Evolutionary conservation across 192 early-diverging fungal species (phyloP).

Genomic region (Gaertneriomyces semiglobifer): DNA sequence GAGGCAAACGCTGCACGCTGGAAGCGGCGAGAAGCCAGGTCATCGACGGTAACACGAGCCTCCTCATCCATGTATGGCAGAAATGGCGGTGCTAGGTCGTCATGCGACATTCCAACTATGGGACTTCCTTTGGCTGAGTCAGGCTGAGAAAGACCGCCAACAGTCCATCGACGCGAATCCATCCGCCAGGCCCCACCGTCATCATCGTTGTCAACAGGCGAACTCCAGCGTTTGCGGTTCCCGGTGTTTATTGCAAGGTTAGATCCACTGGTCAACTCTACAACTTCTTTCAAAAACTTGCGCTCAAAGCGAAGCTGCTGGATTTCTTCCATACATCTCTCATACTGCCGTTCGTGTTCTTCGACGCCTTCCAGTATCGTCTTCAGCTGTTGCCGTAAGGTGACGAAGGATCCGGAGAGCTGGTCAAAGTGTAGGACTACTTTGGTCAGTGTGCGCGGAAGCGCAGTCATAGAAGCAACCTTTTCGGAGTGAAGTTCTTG

Average conservation of each 20-base stretch:
- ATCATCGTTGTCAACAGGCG: constrained; percentile 2
- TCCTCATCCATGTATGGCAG: constrained; percentile 5
- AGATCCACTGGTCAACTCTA: neutral
- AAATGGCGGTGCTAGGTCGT: neutral
- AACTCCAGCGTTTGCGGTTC: constrained; percentile 5
- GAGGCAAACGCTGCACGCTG: constrained; percentile 8
- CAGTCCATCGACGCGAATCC: constrained; percentile 1
- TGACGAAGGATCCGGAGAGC: neutral
- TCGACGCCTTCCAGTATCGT: constrained; percentile 4
- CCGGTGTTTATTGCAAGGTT: neutral
- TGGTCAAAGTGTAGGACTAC: constrained; percentile 9
- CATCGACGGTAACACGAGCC: constrained; percentile 14
- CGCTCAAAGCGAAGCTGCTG: constrained; percentile 17
- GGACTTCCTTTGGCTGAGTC: too few relatives aligned
- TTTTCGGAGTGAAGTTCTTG: too few relatives aligned
- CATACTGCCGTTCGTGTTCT: constrained; percentile 6
- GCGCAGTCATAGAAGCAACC: neutral
- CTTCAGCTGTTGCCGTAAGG: constrained; percentile 3
- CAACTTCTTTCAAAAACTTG: constrained; percentile 14
- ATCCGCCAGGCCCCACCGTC: neutral
- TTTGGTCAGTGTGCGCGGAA: constrained; percentile 3
- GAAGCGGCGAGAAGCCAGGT: constrained; percentile 10
- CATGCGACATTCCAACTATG: neutral
- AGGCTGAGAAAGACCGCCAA: neutral
- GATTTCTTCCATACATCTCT: constrained; percentile 13